phyloP scores from a whole-genome alignment of 441 rosid species.

The Manihot esculenta region DNA sequence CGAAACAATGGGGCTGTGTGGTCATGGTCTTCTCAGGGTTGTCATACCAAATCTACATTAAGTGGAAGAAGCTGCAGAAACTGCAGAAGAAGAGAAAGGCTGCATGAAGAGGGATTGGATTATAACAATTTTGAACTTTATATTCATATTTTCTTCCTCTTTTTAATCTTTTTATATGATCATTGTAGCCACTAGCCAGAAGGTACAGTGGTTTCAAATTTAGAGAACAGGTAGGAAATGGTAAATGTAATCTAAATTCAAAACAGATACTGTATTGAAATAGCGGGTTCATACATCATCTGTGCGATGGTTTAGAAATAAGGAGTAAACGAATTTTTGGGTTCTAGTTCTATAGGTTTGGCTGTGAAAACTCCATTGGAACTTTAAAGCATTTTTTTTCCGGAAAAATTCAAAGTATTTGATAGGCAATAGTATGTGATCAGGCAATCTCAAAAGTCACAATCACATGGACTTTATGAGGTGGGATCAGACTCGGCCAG shows the following conservation, averaged over 20 bases:
- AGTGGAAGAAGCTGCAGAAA: slow-evolving; percentile 77
- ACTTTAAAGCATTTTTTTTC: no score
- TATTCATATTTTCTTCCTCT: background rate
- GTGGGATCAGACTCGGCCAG: no score
- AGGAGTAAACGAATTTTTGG: no score
- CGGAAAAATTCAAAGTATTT: no score
- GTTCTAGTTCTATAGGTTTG: no score
- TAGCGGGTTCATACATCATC: background rate
- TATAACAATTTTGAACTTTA: slow-evolving; percentile 30
- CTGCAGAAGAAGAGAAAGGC: slow-evolving; percentile 75
- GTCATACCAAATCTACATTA: slow-evolving; percentile 86
- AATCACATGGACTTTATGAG: no score
- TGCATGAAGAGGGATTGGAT: slow-evolving; percentile 28
- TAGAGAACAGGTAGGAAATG: slow-evolving; percentile 23
- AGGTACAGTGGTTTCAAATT: slow-evolving; percentile 27
- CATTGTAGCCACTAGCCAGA: slow-evolving; percentile 18
- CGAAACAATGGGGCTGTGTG: slow-evolving; percentile 94
- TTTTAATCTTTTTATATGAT: slow-evolving; percentile 14
- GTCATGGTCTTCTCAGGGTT: slow-evolving; percentile 90
- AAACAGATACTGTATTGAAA: slow-evolving; percentile 18
- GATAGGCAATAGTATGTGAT: no score
- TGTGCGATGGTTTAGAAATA: background rate
- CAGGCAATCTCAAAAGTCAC: no score
- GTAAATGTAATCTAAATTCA: slow-evolving; percentile 23
- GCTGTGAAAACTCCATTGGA: no score